These are phyloP conservation scores for Mortierella sp. DNA, from an alignment of 371 early-diverging fungal species.

Conservation along the genomic window DNA sequence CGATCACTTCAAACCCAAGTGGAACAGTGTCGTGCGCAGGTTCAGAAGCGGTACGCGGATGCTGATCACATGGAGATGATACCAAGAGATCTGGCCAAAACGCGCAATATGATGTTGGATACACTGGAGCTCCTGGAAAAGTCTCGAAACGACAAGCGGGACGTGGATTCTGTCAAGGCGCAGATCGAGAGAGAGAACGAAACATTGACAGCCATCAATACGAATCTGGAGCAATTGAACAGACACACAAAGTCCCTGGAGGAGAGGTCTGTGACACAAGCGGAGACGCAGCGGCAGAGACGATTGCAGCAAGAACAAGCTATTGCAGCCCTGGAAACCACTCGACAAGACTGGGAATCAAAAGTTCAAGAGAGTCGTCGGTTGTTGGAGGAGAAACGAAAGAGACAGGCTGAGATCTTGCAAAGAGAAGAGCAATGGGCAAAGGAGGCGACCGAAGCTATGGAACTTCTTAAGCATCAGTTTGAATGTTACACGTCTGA, in stretches of 20 bases:
- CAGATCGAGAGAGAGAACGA: slow-evolving; percentile 23
- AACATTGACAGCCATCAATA: background rate
- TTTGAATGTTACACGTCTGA: slow-evolving; percentile 26
- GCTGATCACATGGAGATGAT: slow-evolving; percentile 25
- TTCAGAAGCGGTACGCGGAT: slow-evolving; percentile 12
- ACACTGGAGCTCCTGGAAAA: slow-evolving; percentile 18
- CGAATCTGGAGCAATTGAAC: slow-evolving; percentile 18
- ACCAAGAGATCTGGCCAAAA: slow-evolving; percentile 16
- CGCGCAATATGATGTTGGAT: slow-evolving; percentile 28
- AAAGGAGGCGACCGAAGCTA: slow-evolving; percentile 17
- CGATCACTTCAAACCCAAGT: slow-evolving; percentile 6
- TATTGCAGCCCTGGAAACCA: slow-evolving; percentile 10
- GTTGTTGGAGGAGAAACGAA: slow-evolving; percentile 21
- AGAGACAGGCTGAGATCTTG: slow-evolving; percentile 14
- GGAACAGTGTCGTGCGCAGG: slow-evolving; percentile 18
- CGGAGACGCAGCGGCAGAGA: slow-evolving; percentile 9
- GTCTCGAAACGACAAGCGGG: slow-evolving; percentile 2
- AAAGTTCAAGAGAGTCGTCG: slow-evolving; percentile 13
- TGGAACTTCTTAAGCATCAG: slow-evolving; percentile 33
- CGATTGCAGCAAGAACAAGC: slow-evolving; percentile 19
- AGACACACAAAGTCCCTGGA: slow-evolving; percentile 12
- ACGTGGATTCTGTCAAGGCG: slow-evolving; percentile 14
- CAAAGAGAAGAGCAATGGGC: slow-evolving; percentile 30
- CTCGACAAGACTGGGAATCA: background rate
- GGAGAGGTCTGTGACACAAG: slow-evolving; percentile 7